Evolutionary conservation across 1,284 basidiomycete genomes (phyloP), one percentile per base, ranked within the genome.

Genomic region (Sanghuangporus baumii): DNA sequence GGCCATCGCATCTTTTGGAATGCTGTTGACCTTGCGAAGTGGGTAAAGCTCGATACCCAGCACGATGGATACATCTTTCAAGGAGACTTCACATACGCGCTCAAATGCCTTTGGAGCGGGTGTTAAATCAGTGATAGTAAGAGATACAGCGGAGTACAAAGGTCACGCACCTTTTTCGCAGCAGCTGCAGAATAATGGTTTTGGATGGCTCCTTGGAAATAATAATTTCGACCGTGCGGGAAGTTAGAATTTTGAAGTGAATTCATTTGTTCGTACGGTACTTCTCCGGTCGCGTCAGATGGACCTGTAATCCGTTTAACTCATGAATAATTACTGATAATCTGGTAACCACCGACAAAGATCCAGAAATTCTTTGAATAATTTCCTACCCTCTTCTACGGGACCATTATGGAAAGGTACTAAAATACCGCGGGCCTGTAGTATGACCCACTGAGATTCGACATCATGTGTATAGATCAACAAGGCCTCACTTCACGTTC

Each of bases 371-470:
- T 67, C 63, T 66, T 81, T 81, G 68, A 76, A 84, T 3, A 71
- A 74, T 12, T 70, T 68, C 46, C 76, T 73, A 2, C 81, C 83
- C 64, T 82, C 78, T 9, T 72, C 72, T 67, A 79, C 81, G 0
- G 75, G 71, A 0, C 82, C 81, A 67, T 83, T 82, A 69, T 79
- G 84, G 67, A 85, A 83, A 11, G 79, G 34, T 18, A 69, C 60
- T 12, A 12, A 2, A 18, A 43, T 7, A 18, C 2, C 12, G n/a
- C 41, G 4, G 12, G 41, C 0, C 41, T 43, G n/a, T 12, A 43
- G n/a, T 4, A 43, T 14, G 41, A 3, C 14, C 18, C 14, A 8
- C 14, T 14, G 14, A 43, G 14, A 14, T 43, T 43, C 41, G 12
- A 7, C 12, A 43, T 43, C 12, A 7, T 43, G 14, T 14, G 3